phyloP scores from a whole-genome alignment of 176 grass and related monocot species.

The Lolium perenne region DNA sequence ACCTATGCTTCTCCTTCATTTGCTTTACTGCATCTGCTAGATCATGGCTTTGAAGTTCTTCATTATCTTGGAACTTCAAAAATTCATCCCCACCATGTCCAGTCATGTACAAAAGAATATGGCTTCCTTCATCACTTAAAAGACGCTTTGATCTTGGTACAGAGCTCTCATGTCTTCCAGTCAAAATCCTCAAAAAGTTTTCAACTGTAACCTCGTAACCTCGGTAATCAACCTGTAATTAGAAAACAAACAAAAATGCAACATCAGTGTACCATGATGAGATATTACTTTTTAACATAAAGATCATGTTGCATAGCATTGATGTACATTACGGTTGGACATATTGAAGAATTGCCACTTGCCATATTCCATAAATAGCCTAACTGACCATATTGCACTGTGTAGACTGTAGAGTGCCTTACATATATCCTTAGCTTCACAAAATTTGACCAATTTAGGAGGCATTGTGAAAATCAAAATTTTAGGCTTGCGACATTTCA shows the following conservation, averaged over 20 bases:
- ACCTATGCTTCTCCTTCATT: conserved; percentile 98
- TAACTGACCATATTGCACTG: neutral
- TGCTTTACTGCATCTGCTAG: conserved; percentile 98
- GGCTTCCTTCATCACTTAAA: conserved; percentile 97
- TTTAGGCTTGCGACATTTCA: neutral
- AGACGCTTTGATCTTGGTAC: conserved; percentile 94
- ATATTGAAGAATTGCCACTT: conserved; percentile 8
- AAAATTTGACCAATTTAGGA: conserved; percentile 5
- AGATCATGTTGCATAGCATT: neutral
- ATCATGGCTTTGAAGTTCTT: conserved; percentile 98
- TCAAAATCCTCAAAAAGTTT: conserved; percentile 88
- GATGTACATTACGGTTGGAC: neutral
- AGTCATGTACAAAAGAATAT: conserved; percentile 99
- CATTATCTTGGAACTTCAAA: conserved; percentile 98
- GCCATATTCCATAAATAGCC: neutral
- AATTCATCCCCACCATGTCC: conserved; percentile 98
- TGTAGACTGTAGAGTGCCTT: neutral
- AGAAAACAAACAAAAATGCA: conserved; percentile 20
- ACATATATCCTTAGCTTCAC: neutral
- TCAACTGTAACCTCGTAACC: conserved; percentile 98
- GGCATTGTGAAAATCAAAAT: neutral
- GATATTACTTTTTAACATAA: neutral
- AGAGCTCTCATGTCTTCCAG: conserved; percentile 77
- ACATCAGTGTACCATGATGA: conserved; percentile 19
- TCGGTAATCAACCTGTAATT: conserved; percentile 85